phyloP scores from a whole-genome alignment of 2,329 filamentous ascomycete genomes.

The Byssothecium circinans region DNA sequence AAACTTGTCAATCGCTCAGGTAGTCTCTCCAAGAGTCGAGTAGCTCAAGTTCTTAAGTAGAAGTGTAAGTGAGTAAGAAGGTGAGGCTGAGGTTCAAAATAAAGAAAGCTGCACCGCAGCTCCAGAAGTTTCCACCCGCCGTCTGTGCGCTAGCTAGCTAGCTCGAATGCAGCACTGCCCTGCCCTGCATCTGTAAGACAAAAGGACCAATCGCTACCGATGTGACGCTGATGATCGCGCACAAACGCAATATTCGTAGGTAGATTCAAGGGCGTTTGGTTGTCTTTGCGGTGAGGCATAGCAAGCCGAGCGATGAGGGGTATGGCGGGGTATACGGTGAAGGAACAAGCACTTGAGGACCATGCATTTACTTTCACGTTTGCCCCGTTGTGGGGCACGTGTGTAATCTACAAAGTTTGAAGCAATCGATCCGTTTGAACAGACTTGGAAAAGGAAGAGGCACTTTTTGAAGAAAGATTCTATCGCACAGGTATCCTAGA shows the following conservation, averaged over 20 bases:
- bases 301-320: constrained; percentile 23
- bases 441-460: too few relatives aligned
- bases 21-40: too few relatives aligned
- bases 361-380: too few relatives aligned
- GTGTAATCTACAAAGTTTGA: too few relatives aligned
- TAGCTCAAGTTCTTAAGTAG: too few relatives aligned
- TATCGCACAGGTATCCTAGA: not conserved
- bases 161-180: too few relatives aligned
- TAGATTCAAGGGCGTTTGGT: not conserved
- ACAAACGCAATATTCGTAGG: not conserved
- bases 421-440: too few relatives aligned
- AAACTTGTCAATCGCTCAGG: too few relatives aligned
- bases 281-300: constrained; percentile 9
- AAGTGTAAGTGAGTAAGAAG: not conserved
- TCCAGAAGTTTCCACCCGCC: constrained; percentile 39
- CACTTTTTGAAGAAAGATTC: too few relatives aligned
- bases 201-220: not conserved
- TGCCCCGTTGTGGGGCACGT: too few relatives aligned
- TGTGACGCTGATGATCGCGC: not conserved
- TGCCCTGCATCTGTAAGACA: not conserved
- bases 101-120: constrained; percentile 11
- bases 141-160: constrained; percentile 5
- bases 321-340: constrained; percentile 25
- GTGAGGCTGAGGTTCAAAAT: not conserved
- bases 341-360: too few relatives aligned